These are phyloP conservation scores for Nothophoma quercina DNA, from an alignment of 2,329 filamentous ascomycete genomes.

Conservation along the genomic window DNA sequence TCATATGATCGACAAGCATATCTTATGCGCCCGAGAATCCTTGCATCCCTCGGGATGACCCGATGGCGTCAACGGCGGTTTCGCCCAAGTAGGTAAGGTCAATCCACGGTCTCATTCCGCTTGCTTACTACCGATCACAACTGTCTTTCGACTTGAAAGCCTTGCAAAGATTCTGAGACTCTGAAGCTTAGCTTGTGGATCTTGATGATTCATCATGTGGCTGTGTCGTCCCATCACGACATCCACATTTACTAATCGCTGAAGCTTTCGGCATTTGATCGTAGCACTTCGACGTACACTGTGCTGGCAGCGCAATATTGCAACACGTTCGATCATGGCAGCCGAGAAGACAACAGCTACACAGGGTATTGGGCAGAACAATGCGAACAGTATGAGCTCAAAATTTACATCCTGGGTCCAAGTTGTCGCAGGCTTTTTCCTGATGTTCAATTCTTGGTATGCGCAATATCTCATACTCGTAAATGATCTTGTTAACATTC, in stretches of 20 bases:
- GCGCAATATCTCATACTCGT: background rate
- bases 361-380: background rate
- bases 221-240: background rate
- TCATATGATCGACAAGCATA: background rate
- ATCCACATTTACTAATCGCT: background rate
- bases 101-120: constrained; percentile 6
- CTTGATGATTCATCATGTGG: background rate
- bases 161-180: background rate
- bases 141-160: background rate
- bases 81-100: background rate
- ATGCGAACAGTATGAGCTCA: background rate
- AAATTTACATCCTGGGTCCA: constrained; percentile 12
- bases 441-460: constrained; percentile 29
- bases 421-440: constrained; percentile 19
- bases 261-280: background rate
- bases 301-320: background rate
- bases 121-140: background rate
- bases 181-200: background rate
- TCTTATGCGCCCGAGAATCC: background rate
- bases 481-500: background rate
- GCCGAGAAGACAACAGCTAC: background rate
- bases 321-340: background rate
- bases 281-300: too few species aligned
- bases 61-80: constrained; percentile 2
- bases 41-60: constrained; percentile 1